These are phyloP conservation scores for Pezicula rhizophila DNA, from an alignment of 2,329 filamentous ascomycete species.

Conservation along the genomic window DNA sequence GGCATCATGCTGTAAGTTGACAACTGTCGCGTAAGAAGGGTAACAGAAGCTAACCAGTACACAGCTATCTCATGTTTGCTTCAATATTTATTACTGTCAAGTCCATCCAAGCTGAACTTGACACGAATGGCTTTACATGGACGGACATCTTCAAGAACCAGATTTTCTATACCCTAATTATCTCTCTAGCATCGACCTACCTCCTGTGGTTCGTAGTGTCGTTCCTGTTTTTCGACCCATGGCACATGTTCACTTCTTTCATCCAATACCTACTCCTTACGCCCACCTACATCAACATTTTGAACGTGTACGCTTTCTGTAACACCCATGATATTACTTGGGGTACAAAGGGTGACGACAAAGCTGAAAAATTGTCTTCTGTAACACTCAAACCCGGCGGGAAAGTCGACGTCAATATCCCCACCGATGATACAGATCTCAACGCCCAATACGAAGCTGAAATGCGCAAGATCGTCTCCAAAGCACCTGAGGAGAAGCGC, in stretches of 20 bases:
- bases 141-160: constrained; percentile 74
- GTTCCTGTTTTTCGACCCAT: constrained; percentile 92
- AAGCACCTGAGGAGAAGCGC: constrained; percentile 68
- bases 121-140: constrained; percentile 58
- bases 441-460: constrained; percentile 94
- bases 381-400: constrained; percentile 89
- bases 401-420: constrained; percentile 83
- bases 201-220: constrained; percentile 88
- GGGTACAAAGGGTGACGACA: constrained; percentile 98
- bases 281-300: constrained; percentile 94
- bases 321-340: constrained; percentile 97
- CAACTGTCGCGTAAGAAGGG: background rate
- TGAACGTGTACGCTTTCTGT: constrained; percentile 98
- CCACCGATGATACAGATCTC: constrained; percentile 87
- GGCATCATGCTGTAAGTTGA: constrained; percentile 77
- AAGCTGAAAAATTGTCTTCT: constrained; percentile 81
- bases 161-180: constrained; percentile 88
- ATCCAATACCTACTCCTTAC: constrained; percentile 91
- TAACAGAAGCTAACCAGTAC: constrained; percentile 5
- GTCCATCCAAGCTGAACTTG: constrained; percentile 69
- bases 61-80: constrained; percentile 84
- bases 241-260: constrained; percentile 98
- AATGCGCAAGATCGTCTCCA: constrained; percentile 64
- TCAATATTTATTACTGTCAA: constrained; percentile 89
- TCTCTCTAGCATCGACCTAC: constrained; percentile 88